Percentiles rank a stretch among this genome's conserved stretches.
These are phyloP conservation scores for Camellia granthamiana DNA, from an alignment of 148 eudicot species.

Conservation along the genomic window DNA sequence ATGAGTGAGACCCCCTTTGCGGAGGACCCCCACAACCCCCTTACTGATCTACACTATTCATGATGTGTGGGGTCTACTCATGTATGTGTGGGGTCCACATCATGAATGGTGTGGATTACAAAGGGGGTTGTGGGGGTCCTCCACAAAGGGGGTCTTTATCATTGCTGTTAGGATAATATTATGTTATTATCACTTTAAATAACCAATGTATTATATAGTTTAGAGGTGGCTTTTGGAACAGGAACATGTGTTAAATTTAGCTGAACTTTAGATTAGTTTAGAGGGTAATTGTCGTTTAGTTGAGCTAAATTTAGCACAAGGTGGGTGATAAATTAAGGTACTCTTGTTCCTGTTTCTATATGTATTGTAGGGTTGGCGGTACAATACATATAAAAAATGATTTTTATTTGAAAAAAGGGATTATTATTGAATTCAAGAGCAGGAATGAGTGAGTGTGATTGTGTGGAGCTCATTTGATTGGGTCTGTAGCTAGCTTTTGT, in stretches of 20 bases:
- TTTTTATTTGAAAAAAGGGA: neutral
- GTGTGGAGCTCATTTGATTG: constrained; percentile 26
- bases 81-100: too few species aligned
- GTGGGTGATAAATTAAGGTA: constrained; percentile 11
- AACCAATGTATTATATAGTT: neutral
- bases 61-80: too few species aligned
- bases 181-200: neutral
- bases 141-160: too few species aligned
- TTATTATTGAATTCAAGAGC: constrained; percentile 9
- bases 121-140: too few species aligned
- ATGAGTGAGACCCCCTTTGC: too few species aligned
- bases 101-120: too few species aligned
- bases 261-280: constrained; percentile 24
- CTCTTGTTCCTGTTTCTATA: constrained; percentile 52
- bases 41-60: too few species aligned
- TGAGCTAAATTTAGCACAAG: constrained; percentile 36
- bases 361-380: constrained; percentile 7
- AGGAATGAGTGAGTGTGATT: constrained; percentile 10
- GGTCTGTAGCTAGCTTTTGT: constrained; percentile 16
- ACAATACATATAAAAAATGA: too few species aligned
- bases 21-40: too few species aligned
- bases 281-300: constrained; percentile 9
- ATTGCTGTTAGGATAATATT: constrained; percentile 5
- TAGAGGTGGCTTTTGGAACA: constrained; percentile 13
- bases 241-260: constrained; percentile 73